A percentile compares a stretch with the other conserved stretches of the same genome.
Conservation (phyloP, 768 basidiomycete genomes). For the Mycena rosella region DNA sequence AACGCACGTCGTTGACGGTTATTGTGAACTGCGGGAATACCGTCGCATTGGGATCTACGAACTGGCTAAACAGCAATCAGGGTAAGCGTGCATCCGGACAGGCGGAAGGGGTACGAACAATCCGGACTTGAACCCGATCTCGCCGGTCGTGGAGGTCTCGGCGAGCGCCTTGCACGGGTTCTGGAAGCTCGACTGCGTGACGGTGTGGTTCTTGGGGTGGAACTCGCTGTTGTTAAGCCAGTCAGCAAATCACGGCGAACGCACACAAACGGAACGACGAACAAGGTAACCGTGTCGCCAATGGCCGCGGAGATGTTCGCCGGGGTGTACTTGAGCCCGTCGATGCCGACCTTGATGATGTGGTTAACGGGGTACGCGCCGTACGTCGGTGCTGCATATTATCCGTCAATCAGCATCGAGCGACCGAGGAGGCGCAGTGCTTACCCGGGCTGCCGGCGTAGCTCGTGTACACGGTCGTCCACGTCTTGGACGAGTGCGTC, state of each 20-base stretch:
- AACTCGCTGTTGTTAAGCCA: slow-evolving; percentile 9
- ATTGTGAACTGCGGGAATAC: slow-evolving; percentile 55
- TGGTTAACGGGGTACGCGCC: slow-evolving; percentile 27
- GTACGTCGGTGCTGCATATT: neutral
- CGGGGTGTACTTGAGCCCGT: slow-evolving; percentile 33
- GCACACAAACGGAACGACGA: neutral
- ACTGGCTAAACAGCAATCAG: slow-evolving; percentile 38
- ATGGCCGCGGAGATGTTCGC: slow-evolving; percentile 34
- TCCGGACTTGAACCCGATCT: slow-evolving; percentile 44
- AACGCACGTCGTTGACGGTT: slow-evolving; percentile 52
- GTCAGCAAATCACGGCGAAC: neutral
- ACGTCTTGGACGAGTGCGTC: slow-evolving; percentile 36
- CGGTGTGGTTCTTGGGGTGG: slow-evolving; percentile 46
- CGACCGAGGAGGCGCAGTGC: neutral
- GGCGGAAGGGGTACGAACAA: too few species aligned
- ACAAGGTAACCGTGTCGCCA: slow-evolving; percentile 40
- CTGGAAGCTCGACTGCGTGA: slow-evolving; percentile 46
- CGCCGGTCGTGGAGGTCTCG: slow-evolving; percentile 24
- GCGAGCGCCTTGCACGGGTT: slow-evolving; percentile 41
- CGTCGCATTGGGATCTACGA: slow-evolving; percentile 45
- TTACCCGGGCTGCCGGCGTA: slow-evolving; percentile 34
- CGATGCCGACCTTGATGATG: slow-evolving; percentile 36
- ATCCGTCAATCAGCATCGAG: neutral
- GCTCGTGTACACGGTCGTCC: slow-evolving; percentile 45
- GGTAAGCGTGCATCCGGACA: slow-evolving; percentile 22